Base-by-base conservation (phyloP, 176 grass and related monocot genomes). In the Lolium multiflorum region DNA sequence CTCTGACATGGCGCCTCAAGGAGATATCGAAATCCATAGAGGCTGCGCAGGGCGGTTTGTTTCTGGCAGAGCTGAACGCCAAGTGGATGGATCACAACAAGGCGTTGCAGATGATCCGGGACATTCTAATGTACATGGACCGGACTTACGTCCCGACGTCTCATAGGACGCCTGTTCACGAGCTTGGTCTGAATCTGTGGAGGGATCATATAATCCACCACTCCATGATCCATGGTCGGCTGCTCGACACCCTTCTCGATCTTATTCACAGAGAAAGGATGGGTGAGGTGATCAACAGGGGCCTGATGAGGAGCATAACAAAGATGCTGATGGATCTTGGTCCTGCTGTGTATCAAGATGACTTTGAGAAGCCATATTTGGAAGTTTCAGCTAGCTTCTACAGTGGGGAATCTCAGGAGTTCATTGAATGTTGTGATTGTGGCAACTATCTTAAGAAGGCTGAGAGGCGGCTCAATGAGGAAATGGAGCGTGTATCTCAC, bases 311-410 rank as follows among this genome's bases (percentile, higher is more conserved):
- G 76, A 98, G 74, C 63, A 88, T 95, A 65, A 98, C 95, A 6
- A 98, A 98, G 77, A 98, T 98, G 91, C 85, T 98, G 41, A 98
- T 98, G 96, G 96, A 98, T 86, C 92, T 98, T 14, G 96, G 93
- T 58, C 78, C 91, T 87, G 64, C 87, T 24, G 96, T 95, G 66
- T 98, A 98, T 80, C 91, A 95, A 92, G 93, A 95, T 43, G 96
- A 98, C 88, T 98, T 98, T 82, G 93, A 98, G 88, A 98, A 92
- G 62, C 88, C 88, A 25, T 98, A 94, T 92, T 81, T 98, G 77
- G 88, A 92, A 25, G 89, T 92, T 77, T 95, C 96, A 18, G 89
- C 93, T 43, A 89, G 91, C 56, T 95, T 98, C 92, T 98, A 95
- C 74, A 92, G 89, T 39, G 91, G 63, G 35, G 91, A 98, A 78